Conservation (phyloP, 192 early-diverging fungal genomes). For the Pecoramyces ruminantium region DNA sequence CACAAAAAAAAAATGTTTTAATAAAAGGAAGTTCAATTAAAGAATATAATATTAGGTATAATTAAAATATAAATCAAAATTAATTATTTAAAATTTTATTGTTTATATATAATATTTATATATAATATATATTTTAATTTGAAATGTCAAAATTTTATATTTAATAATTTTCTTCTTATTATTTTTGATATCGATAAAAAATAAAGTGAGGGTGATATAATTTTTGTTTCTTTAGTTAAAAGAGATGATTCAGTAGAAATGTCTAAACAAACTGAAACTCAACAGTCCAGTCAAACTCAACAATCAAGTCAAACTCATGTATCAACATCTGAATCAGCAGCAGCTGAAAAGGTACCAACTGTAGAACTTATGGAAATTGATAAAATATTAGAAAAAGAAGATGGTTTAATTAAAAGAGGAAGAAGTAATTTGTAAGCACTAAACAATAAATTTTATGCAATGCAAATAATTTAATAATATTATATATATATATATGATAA, state of each 20-base stretch:
- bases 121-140: too few relatives aligned
- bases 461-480: too few relatives aligned
- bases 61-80: not conserved
- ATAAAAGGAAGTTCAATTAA: not conserved
- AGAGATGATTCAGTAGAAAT: not conserved
- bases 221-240: not conserved
- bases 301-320: not conserved
- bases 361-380: constrained; percentile 27
- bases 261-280: not conserved
- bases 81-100: too few relatives aligned
- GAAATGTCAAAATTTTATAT: too few relatives aligned
- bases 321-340: not conserved
- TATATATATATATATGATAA: too few relatives aligned
- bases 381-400: constrained; percentile 55
- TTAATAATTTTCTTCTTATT: too few relatives aligned
- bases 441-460: constrained; percentile 12
- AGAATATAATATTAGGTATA: not conserved
- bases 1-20: not conserved
- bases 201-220: not conserved
- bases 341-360: not conserved
- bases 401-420: constrained; percentile 63
- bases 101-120: too few relatives aligned
- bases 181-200: too few relatives aligned
- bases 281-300: not conserved
- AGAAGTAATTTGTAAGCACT: constrained; percentile 63